Conservation (phyloP, 208 protist genomes). For the Trypanosoma melophagium region DNA sequence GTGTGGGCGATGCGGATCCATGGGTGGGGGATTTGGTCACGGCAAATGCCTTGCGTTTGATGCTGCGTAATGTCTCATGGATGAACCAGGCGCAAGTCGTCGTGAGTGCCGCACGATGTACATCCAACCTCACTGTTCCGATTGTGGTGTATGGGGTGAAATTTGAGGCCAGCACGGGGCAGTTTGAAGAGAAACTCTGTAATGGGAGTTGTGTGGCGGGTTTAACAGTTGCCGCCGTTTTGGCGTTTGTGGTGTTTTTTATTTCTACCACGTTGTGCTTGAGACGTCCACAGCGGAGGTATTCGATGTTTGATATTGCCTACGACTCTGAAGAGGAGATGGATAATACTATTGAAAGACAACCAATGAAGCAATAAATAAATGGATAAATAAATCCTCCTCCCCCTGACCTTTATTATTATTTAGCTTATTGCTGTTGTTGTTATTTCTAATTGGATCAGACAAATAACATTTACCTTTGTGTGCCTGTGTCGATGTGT, state of each 20-base stretch:
- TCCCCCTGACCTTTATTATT: no score
- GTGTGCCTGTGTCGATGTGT: no score
- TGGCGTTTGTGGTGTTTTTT: constrained; percentile 3
- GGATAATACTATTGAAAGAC: neutral
- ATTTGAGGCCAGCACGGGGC: constrained; percentile 8
- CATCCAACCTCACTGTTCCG: neutral
- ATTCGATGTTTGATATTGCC: neutral
- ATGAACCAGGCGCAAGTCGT: constrained; percentile 10
- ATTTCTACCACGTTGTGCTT: neutral
- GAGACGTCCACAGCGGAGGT: neutral
- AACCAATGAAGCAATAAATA: neutral
- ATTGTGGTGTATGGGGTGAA: constrained; percentile 29
- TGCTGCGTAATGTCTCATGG: constrained; percentile 27
- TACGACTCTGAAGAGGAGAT: constrained; percentile 9
- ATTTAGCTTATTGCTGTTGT: no score
- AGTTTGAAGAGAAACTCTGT: neutral
- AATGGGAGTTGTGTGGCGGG: constrained; percentile 7
- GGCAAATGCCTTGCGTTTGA: constrained; percentile 27
- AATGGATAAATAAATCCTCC: no score
- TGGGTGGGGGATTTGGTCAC: constrained; percentile 31
- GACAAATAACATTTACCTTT: no score
- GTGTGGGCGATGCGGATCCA: constrained; percentile 26
- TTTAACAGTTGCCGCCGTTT: neutral
- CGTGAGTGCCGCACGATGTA: neutral
- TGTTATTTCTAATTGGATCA: no score